Evolutionary conservation across 305 asterid genomes (phyloP).

Genomic region (Plantago lanceolata): DNA sequence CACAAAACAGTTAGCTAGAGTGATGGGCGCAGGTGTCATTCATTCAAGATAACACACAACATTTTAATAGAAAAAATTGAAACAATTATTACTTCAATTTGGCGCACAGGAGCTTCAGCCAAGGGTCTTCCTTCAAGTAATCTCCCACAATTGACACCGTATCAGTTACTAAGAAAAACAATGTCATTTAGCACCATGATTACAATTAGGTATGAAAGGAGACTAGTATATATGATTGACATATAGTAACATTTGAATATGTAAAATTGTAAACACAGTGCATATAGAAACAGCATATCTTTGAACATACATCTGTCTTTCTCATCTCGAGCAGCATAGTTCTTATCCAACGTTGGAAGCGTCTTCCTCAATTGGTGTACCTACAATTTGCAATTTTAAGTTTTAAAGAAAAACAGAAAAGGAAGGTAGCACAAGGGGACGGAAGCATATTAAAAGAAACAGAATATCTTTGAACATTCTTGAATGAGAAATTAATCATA

Average conservation of each 20-base stretch:
- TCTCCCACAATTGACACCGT: conserved; percentile 74
- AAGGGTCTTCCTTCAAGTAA: conserved; percentile 82
- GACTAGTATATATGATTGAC: conserved; percentile 6
- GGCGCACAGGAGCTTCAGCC: conserved; percentile 70
- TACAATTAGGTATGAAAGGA: not conserved
- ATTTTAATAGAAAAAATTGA: conserved; percentile 31
- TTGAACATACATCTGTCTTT: conserved; percentile 62
- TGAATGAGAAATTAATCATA: no score
- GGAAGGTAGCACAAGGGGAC: no score
- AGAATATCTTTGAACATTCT: no score
- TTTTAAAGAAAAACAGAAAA: no score
- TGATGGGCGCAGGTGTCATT: conserved; percentile 1
- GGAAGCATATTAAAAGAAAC: no score
- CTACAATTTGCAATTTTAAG: conserved; percentile 31
- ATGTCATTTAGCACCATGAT: conserved; percentile 22
- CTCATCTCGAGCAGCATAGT: conserved; percentile 71
- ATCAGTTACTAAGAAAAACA: conserved; percentile 50
- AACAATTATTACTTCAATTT: conserved; percentile 30
- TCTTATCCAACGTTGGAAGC: conserved; percentile 66
- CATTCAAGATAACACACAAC: conserved; percentile 16
- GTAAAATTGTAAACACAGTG: conserved; percentile 5
- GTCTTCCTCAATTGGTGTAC: conserved; percentile 59
- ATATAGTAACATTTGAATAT: conserved; percentile 12
- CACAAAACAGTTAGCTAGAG: not conserved
- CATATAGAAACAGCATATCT: conserved; percentile 4